phyloP scores from a whole-genome alignment of 2,329 filamentous ascomycete genomes.

The Alternaria rosae region DNA sequence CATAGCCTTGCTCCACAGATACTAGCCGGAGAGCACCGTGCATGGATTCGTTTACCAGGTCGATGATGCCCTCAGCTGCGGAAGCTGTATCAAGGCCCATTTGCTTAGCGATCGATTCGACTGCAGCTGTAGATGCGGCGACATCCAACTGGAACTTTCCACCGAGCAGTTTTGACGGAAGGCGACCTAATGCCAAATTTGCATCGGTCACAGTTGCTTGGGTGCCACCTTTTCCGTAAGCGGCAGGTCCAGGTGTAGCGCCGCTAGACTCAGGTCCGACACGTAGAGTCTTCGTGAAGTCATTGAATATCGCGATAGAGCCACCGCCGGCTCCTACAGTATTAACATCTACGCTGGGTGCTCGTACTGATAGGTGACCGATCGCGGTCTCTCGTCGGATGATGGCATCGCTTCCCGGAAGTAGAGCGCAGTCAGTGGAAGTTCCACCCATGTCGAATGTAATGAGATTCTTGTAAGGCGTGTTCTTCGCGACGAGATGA shows the following conservation, averaged over 20 bases:
- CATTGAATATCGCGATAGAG: constrained; percentile 58
- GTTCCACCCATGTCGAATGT: constrained; percentile 62
- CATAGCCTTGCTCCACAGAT: constrained; percentile 61
- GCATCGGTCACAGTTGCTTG: constrained; percentile 60
- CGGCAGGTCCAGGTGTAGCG: constrained; percentile 58
- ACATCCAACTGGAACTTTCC: constrained; percentile 57
- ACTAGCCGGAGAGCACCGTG: constrained; percentile 60
- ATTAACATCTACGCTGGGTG: constrained; percentile 58
- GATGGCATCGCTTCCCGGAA: constrained; percentile 54
- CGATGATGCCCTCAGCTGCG: constrained; percentile 59
- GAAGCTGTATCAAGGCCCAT: constrained; percentile 55
- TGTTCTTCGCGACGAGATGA: constrained; percentile 56
- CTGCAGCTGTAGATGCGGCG: constrained; percentile 51
- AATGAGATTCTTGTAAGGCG: constrained; percentile 58
- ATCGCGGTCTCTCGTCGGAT: constrained; percentile 58
- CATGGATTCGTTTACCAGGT: constrained; percentile 61
- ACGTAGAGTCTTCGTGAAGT: constrained; percentile 57
- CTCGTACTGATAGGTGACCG: constrained; percentile 54
- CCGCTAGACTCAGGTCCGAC: constrained; percentile 62
- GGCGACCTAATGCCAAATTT: constrained; percentile 58
- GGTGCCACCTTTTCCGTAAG: constrained; percentile 57
- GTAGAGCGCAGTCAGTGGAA: constrained; percentile 58
- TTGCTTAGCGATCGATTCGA: constrained; percentile 55
- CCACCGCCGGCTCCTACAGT: constrained; percentile 61
- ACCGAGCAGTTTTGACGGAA: constrained; percentile 56